Base-by-base conservation (phyloP, 2,329 filamentous ascomycete species). In the Penicillium sp. region DNA sequence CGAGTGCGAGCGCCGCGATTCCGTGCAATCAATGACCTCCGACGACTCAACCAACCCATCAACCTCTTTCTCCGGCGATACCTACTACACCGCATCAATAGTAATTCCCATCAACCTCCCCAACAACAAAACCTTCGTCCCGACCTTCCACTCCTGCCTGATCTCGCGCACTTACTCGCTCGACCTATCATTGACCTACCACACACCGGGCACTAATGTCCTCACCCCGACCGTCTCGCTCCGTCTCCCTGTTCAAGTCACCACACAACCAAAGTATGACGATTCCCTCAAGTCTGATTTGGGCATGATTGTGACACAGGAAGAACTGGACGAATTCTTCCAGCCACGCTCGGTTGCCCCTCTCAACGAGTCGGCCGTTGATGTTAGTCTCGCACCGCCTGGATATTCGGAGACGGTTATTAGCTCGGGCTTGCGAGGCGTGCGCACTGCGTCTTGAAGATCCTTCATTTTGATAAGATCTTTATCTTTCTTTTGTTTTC, bases 71-170 rank as follows among this genome's bases (percentile, higher is more conserved):
- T 47, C 53, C 12, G 55, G 63, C 8, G 64, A 62, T 19, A 64
- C 53, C 17, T 88, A 85, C 76, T 91, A 89, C 76, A 88, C 86
- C 2, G 82, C 88, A 7, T 80, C 80, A n/a, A 78, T 91, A 38
- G 72, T 89, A 1, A 84, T 91, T 1, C 89, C 89, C 0, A 79
- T 91, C 69, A 83, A 83, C 0, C 81, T 90, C 0, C 88, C 89
- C 2, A 70, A 72, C n/a, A 79, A 79, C 64, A 89, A 88, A 68
- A 78, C 83, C 28, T 89, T 89, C 72, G 78, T 89, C 22, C 89
- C 89, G 1, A 89, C 88, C 2, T 92, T 91, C 77, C 87, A 91
- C 78, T 83, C 85, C 42, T 92, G 89, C 73, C 82, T 91, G 57
- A 78, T 87, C 49, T 87, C 86, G n/a, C 83, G 89, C 56, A 78